These are phyloP conservation scores for Plantago ovata DNA, from an alignment of 257 asterid genomes.

Conservation along the genomic window DNA sequence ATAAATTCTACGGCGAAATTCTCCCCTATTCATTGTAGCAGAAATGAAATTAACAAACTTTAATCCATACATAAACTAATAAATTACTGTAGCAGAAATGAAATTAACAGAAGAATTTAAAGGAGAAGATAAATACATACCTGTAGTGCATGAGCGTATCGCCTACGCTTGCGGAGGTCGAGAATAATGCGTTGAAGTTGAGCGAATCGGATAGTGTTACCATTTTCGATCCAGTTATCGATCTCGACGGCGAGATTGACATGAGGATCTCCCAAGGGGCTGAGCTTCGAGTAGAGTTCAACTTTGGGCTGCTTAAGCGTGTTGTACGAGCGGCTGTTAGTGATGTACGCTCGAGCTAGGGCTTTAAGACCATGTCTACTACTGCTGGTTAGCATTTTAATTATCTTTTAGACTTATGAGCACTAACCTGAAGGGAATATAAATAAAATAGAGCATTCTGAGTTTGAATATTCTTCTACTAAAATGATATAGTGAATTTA, in stretches of 20 bases:
- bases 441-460: too few relatives aligned
- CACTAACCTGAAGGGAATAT: too few relatives aligned
- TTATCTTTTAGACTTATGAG: not conserved
- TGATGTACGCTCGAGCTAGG: conserved; percentile 25
- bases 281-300: conserved; percentile 57
- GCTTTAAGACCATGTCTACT: conserved; percentile 21
- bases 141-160: conserved; percentile 76
- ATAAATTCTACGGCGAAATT: too few relatives aligned
- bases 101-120: too few relatives aligned
- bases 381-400: conserved; percentile 32
- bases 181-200: conserved; percentile 70
- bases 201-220: conserved; percentile 56
- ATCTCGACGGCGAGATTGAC: conserved; percentile 52
- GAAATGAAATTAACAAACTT: too few relatives aligned
- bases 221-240: conserved; percentile 59
- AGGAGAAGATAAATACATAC: too few relatives aligned
- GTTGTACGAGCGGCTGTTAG: conserved; percentile 37
- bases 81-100: too few relatives aligned
- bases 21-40: too few relatives aligned
- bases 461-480: too few relatives aligned
- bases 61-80: too few relatives aligned
- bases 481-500: too few relatives aligned
- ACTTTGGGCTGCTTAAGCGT: conserved; percentile 29
- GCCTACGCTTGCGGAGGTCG: conserved; percentile 81
- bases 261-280: conserved; percentile 77